A percentile compares a stretch with the other conserved stretches of the same genome.
These are phyloP conservation scores for Camellia sinensis DNA, from an alignment of 148 eudicot genomes.

Conservation along the genomic window DNA sequence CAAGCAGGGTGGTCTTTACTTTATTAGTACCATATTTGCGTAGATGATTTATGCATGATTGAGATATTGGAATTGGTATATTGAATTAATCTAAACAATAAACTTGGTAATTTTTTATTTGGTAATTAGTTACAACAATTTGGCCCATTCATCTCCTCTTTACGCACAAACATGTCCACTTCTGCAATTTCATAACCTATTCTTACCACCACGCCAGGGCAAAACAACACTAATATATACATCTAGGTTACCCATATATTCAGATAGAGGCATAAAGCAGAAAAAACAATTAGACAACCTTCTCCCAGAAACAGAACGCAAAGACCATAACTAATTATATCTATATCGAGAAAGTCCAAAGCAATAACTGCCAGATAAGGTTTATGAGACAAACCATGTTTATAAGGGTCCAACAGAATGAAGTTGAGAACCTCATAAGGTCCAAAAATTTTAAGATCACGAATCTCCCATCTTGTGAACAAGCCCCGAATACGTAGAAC, in stretches of 20 bases:
- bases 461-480: constrained; percentile 59
- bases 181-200: too few relatives aligned
- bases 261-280: neutral
- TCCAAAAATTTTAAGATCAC: constrained; percentile 55
- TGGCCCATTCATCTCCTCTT: too few relatives aligned
- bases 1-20: too few relatives aligned
- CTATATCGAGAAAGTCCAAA: neutral
- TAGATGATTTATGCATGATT: too few relatives aligned
- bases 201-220: too few relatives aligned
- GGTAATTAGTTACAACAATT: too few relatives aligned
- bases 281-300: neutral
- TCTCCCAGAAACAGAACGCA: neutral
- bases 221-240: neutral
- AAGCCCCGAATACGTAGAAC: constrained; percentile 37
- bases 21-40: too few relatives aligned
- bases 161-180: too few relatives aligned
- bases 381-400: constrained; percentile 33
- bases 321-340: neutral
- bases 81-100: too few relatives aligned
- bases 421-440: constrained; percentile 60
- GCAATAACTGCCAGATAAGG: neutral
- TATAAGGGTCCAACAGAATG: constrained; percentile 46
- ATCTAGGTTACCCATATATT: neutral
- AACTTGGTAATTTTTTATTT: too few relatives aligned
- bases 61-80: too few relatives aligned